These are phyloP conservation scores for Globisporangium spinosum DNA, from an alignment of 352 stramenopile genomes.

Conservation along the genomic window DNA sequence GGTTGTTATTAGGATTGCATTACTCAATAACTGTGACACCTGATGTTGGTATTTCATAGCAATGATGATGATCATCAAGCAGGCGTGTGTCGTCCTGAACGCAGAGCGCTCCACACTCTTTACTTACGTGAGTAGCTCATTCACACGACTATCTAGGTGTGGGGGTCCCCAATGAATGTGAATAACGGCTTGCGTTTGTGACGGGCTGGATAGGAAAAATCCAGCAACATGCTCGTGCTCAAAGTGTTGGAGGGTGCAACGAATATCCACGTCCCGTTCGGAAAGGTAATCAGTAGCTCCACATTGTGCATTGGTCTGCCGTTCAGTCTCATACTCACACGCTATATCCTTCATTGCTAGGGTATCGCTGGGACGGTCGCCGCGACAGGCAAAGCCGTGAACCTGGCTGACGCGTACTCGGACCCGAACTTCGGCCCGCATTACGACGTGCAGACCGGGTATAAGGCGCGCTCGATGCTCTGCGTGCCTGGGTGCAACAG, in stretches of 20 bases:
- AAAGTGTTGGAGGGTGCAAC: conserved; percentile 84
- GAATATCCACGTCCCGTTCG: conserved; percentile 81
- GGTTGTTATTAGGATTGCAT: not conserved
- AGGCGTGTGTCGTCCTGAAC: conserved; percentile 85
- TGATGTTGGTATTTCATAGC: conserved; percentile 27
- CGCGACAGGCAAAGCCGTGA: conserved; percentile 71
- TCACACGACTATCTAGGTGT: not conserved
- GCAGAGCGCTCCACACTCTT: conserved; percentile 89
- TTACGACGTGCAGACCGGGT: conserved; percentile 90
- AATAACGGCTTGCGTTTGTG: not conserved
- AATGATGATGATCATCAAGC: conserved; percentile 82
- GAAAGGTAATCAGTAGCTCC: conserved; percentile 39
- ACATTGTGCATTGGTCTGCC: not conserved
- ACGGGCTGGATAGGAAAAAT: conserved; percentile 40
- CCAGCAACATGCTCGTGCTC: conserved; percentile 77
- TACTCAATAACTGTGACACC: not conserved
- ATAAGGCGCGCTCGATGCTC: conserved; percentile 90
- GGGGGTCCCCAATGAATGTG: no score
- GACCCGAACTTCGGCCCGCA: conserved; percentile 91
- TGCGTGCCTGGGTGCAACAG: conserved; percentile 86
- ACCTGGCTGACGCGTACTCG: conserved; percentile 92
- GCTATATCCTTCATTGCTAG: conserved; percentile 19
- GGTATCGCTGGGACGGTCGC: conserved; percentile 89
- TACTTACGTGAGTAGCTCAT: conserved; percentile 49
- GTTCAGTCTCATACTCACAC: not conserved